Conservation (phyloP, 2,329 filamentous ascomycete species). For the Arthrobotrys iridis region DNA sequence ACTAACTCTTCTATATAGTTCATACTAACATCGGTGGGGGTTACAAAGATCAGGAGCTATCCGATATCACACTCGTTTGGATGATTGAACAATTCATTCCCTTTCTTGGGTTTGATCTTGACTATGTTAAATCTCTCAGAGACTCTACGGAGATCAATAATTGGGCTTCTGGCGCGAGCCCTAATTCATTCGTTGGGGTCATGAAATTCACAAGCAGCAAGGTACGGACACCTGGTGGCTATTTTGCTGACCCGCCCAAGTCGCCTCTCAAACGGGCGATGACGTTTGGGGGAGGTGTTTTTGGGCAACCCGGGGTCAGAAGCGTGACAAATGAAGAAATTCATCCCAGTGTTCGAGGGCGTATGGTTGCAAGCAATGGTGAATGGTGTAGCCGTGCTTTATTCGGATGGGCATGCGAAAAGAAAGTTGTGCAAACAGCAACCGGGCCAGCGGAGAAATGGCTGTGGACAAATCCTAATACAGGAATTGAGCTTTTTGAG, state of each 20-base stretch:
- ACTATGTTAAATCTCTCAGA: constrained; percentile 58
- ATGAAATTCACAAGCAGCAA: constrained; percentile 51
- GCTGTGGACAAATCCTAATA: constrained; percentile 48
- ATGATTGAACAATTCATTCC: constrained; percentile 64
- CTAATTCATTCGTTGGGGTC: constrained; percentile 57
- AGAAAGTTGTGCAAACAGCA: constrained; percentile 25
- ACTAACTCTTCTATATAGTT: constrained; percentile 59
- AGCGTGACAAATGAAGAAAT: constrained; percentile 48
- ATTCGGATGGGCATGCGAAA: constrained; percentile 42
- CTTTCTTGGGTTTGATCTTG: constrained; percentile 61
- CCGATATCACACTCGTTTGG: constrained; percentile 66
- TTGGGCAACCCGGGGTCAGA: constrained; percentile 24
- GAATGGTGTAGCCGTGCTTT: constrained; percentile 49
- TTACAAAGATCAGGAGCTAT: constrained; percentile 65
- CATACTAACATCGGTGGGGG: constrained; percentile 65
- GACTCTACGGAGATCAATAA: constrained; percentile 53
- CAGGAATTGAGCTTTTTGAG: constrained; percentile 33
- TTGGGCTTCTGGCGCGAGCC: constrained; percentile 61
- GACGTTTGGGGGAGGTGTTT: constrained; percentile 45
- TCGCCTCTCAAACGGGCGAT: constrained; percentile 43
- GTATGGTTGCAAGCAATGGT: constrained; percentile 47
- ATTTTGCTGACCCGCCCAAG: constrained; percentile 37
- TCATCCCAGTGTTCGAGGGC: constrained; percentile 47
- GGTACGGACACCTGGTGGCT: constrained; percentile 42
- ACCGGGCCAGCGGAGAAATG: constrained; percentile 33